Base-by-base conservation (phyloP, 2,329 filamentous ascomycete genomes). In the Curvularia sp. region DNA sequence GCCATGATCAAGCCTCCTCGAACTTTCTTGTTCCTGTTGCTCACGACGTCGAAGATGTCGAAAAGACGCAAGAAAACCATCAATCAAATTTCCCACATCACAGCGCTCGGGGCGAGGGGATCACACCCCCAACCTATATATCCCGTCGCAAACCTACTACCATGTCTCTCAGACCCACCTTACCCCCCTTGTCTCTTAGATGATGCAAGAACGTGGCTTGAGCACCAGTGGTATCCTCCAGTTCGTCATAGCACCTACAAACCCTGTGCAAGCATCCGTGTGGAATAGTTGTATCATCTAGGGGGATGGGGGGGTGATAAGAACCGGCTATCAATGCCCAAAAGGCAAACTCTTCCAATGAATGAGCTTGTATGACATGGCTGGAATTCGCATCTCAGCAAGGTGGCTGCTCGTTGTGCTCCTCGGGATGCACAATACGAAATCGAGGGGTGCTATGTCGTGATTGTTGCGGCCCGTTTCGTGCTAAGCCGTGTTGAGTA, bases 371-470 rank as follows among this genome's bases (percentile, higher is more conserved):
- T 48, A 39, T 48, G 45, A 32, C 39, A 51, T 42, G 23, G 39
- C 13, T 41, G 28, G 34, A 48, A 52, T 57, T 62, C 49, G 25
- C 41, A 47, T 38, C 55, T 21, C 45, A 47, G 32, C 50, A 45
- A 61, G 38, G n/a, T 12, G 38, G 38, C 10, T 27, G 41, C 41
- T 2, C 6, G 5, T 15, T 15, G 23, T n/a, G 41, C 13, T 36
- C 15, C 34, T 13, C 15, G 34, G 34, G 34, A 13, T 36, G 34
- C 34, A 13, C 7, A 53, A 67, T 58, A 68, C 71, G 72, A 64
- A 64, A 75, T 75, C 59, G 59, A 61, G 65, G 70, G 66, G 62
- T 69, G 42, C n/a, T 59, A 76, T 76, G 71, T 74, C 73, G 74
- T 72, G 68, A 73, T 75, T 67, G 53, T 47, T 36, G 34, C 34